These are phyloP conservation scores for Pestalotiopsis sp. DNA, from an alignment of 2,329 filamentous ascomycete species.

Conservation along the genomic window DNA sequence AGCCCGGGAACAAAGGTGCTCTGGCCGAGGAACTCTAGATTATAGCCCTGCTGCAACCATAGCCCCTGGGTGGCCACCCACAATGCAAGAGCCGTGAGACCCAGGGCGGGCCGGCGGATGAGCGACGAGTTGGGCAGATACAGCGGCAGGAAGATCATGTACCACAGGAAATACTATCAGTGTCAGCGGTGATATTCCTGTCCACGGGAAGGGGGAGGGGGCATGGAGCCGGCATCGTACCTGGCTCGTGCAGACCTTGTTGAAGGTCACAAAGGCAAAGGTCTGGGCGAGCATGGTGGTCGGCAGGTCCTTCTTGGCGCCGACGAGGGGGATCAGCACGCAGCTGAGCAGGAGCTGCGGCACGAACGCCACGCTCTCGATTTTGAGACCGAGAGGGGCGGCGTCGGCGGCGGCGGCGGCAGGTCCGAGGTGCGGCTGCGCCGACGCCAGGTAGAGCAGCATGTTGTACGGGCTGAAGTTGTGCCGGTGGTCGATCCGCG, in stretches of 20 bases:
- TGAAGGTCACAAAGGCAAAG: slow-evolving; percentile 95
- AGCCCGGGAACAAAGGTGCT: slow-evolving; percentile 87
- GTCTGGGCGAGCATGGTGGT: slow-evolving; percentile 92
- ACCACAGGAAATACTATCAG: slow-evolving; percentile 93
- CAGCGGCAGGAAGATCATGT: slow-evolving; percentile 89
- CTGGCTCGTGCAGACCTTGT: slow-evolving; percentile 98
- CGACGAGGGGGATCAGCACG: slow-evolving; percentile 71
- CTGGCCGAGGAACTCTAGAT: slow-evolving; percentile 76
- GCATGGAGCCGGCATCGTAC: slow-evolving; percentile 48
- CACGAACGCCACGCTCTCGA: slow-evolving; percentile 85
- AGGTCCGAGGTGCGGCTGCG: slow-evolving; percentile 39
- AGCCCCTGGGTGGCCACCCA: slow-evolving; percentile 78
- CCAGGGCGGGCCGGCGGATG: slow-evolving; percentile 60
- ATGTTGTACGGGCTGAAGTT: slow-evolving; percentile 98
- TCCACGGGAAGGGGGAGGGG: neutral
- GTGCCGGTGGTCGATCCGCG: slow-evolving; percentile 92
- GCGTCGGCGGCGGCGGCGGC: slow-evolving; percentile 16
- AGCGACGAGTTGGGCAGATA: slow-evolving; percentile 84
- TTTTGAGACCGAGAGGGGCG: slow-evolving; percentile 31
- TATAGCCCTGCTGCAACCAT: slow-evolving; percentile 77
- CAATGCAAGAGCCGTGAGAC: slow-evolving; percentile 64
- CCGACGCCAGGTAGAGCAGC: slow-evolving; percentile 83
- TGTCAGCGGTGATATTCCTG: neutral
- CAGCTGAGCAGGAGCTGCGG: slow-evolving; percentile 85
- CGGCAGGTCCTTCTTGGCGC: slow-evolving; percentile 82